Conservation (phyloP, 805 yeast species). For the Helenozyma baotianmanensis region DNA sequence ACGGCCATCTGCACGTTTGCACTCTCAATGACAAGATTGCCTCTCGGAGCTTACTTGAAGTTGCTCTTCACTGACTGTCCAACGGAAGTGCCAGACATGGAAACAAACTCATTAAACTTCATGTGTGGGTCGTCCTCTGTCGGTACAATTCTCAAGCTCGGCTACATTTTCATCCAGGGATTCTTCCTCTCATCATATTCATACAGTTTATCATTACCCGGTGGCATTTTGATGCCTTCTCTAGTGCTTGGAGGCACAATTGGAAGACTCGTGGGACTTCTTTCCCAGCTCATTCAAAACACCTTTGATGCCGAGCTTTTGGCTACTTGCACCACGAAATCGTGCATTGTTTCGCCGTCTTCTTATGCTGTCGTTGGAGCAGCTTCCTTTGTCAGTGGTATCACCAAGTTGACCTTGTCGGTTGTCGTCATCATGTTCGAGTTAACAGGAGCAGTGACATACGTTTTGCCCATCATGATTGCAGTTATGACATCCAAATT, state of each 20-base stretch:
- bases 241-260: conserved; percentile 56
- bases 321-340: conserved; percentile 38
- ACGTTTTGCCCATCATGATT: conserved; percentile 80
- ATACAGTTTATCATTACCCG: conserved; percentile 65
- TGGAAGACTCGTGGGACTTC: conserved; percentile 53
- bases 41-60: conserved; percentile 54
- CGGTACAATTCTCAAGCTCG: conserved; percentile 23
- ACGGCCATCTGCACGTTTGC: conserved; percentile 59
- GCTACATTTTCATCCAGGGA: conserved; percentile 45
- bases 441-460: conserved; percentile 79
- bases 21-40: conserved; percentile 46
- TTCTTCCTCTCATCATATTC: conserved; percentile 61
- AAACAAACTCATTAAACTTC: conserved; percentile 25
- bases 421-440: conserved; percentile 80
- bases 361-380: conserved; percentile 89
- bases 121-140: conserved; percentile 31
- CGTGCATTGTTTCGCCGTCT: conserved; percentile 72
- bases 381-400: conserved; percentile 75
- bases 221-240: conserved; percentile 64
- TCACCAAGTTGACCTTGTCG: conserved; percentile 74
- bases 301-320: conserved; percentile 23
- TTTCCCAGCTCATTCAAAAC: conserved; percentile 47
- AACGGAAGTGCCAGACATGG: conserved; percentile 5
- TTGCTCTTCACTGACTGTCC: conserved; percentile 68
- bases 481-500: conserved; percentile 74